phyloP scores from a whole-genome alignment of 2,329 filamentous ascomycete genomes.

The Dothideomycetes sp. region DNA sequence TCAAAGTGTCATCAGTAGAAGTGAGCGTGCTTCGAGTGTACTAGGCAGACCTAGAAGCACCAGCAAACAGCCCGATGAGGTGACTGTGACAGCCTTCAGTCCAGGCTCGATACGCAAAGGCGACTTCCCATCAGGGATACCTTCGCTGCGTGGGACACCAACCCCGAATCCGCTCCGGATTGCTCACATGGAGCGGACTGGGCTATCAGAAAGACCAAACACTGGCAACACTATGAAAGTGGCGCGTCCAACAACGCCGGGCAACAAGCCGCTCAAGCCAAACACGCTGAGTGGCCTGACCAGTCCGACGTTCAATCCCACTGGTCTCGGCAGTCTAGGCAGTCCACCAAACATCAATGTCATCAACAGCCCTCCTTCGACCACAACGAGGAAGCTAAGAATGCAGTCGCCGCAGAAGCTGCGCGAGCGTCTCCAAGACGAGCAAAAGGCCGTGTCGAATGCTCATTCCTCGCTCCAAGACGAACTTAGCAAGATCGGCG shows the following conservation, averaged over 20 bases:
- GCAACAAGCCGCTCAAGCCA: slow-evolving; percentile 7
- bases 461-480: slow-evolving; percentile 59
- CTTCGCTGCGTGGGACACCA: slow-evolving; percentile 27
- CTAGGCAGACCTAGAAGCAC: slow-evolving; percentile 18
- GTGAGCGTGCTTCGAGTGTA: slow-evolving; percentile 9
- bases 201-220: slow-evolving; percentile 40
- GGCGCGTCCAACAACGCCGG: slow-evolving; percentile 35
- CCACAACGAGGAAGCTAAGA: slow-evolving; percentile 48
- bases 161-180: slow-evolving; percentile 26
- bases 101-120: background rate
- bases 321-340: slow-evolving; percentile 4
- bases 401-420: slow-evolving; percentile 56
- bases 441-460: slow-evolving; percentile 62
- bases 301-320: background rate
- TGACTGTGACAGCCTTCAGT: slow-evolving; percentile 24
- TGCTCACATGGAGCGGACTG: too few species aligned
- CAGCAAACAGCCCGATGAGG: slow-evolving; percentile 19
- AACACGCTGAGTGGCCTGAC: slow-evolving; percentile 1
- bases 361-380: slow-evolving; percentile 12
- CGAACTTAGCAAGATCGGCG: slow-evolving; percentile 69
- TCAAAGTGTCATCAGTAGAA: background rate
- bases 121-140: slow-evolving; percentile 31
- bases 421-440: slow-evolving; percentile 73
- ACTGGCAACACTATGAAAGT: slow-evolving; percentile 48
- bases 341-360: slow-evolving; percentile 1